phyloP scores from a whole-genome alignment of 2,329 filamentous ascomycete species.

The Gremmenia infestans region DNA sequence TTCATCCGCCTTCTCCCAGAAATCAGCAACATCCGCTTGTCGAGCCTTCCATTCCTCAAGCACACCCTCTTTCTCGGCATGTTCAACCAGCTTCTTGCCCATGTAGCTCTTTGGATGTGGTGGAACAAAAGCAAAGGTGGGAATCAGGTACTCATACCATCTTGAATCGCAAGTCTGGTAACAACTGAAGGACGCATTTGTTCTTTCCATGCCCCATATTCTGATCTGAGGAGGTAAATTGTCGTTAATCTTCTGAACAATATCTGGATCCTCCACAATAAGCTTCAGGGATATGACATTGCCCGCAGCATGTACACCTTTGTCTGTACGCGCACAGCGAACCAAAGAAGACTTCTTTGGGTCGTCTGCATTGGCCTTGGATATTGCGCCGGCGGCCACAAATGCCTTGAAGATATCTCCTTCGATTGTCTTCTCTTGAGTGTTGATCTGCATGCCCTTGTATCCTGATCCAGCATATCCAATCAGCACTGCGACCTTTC shows the following conservation, averaged over 20 bases:
- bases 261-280: conserved; percentile 85
- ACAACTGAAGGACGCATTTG: conserved; percentile 86
- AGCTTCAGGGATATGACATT: conserved; percentile 94
- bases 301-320: conserved; percentile 92
- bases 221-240: conserved; percentile 83
- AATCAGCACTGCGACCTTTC: conserved; percentile 92
- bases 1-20: conserved; percentile 80
- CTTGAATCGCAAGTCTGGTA: conserved; percentile 93
- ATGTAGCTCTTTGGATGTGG: conserved; percentile 86
- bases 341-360: conserved; percentile 94
- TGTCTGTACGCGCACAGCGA: conserved; percentile 92
- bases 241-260: conserved; percentile 87
- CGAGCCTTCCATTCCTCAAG: conserved; percentile 62
- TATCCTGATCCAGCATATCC: conserved; percentile 96
- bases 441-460: conserved; percentile 91
- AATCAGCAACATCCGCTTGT: conserved; percentile 72
- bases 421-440: conserved; percentile 85
- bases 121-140: conserved; percentile 85
- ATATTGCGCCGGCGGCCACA: conserved; percentile 85
- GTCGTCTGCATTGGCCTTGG: conserved; percentile 93
- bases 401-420: conserved; percentile 92
- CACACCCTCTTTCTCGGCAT: conserved; percentile 68
- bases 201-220: conserved; percentile 88
- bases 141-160: conserved; percentile 96
- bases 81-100: conserved; percentile 74